A percentile compares a stretch with the other conserved stretches of the same genome.
phyloP scores from a whole-genome alignment of 2,329 filamentous ascomycete species.

The Dactylellina cionopaga region DNA sequence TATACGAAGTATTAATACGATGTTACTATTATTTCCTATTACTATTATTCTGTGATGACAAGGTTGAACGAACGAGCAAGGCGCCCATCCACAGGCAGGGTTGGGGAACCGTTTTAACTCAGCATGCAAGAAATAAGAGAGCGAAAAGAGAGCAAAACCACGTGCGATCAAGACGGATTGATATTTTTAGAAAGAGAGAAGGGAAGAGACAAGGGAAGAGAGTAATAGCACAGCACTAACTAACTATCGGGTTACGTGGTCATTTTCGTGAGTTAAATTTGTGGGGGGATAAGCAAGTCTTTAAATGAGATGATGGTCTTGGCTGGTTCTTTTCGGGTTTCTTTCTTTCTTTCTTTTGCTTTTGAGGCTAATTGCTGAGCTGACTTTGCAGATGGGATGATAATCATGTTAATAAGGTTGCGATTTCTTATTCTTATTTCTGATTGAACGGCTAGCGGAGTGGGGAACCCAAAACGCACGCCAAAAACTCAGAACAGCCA shows the following conservation, averaged over 20 bases:
- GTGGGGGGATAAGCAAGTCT: slow-evolving; percentile 50
- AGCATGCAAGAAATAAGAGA: slow-evolving; percentile 24
- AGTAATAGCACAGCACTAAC: neutral
- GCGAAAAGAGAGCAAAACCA: slow-evolving; percentile 16
- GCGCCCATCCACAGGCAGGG: slow-evolving; percentile 7
- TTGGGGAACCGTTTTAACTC: slow-evolving; percentile 18
- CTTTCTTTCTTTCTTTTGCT: neutral
- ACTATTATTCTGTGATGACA: neutral
- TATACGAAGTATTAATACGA: no score
- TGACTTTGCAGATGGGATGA: slow-evolving; percentile 20
- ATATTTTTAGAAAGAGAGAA: slow-evolving; percentile 54
- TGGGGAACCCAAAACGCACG: no score
- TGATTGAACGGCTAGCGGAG: no score
- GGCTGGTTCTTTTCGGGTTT: neutral
- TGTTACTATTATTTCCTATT: neutral
- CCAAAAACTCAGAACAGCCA: no score
- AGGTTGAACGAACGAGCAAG: slow-evolving; percentile 4
- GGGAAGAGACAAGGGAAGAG: no score
- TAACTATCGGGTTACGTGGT: slow-evolving; percentile 25
- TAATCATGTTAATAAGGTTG: no score
- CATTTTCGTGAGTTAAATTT: slow-evolving; percentile 46
- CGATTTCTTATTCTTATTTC: no score
- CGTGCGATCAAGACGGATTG: slow-evolving; percentile 22
- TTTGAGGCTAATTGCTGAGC: slow-evolving; percentile 45
- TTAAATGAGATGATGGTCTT: neutral